These are phyloP conservation scores for Asterochloris sp. DNA, from an alignment of 139 green algal genomes.

Conservation along the genomic window DNA sequence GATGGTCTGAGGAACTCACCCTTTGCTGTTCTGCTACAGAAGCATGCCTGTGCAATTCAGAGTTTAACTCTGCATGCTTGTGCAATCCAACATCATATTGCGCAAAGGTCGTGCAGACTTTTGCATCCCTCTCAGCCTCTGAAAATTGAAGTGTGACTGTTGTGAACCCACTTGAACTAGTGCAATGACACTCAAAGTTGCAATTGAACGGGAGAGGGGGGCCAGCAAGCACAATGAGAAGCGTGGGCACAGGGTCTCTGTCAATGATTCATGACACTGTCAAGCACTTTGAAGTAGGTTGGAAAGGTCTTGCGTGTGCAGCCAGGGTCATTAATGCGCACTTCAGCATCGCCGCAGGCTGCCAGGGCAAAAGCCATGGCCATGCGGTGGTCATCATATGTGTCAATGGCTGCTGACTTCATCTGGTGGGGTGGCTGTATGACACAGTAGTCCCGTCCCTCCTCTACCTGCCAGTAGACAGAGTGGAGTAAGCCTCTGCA, in stretches of 20 bases:
- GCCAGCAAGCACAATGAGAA: no score
- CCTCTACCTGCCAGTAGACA: conserved; percentile 55
- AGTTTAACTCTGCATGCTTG: no score
- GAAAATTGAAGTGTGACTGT: no score
- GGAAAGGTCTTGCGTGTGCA: conserved; percentile 95
- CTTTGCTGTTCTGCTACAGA: no score
- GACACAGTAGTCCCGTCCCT: conserved; percentile 92
- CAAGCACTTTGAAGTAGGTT: conserved; percentile 86
- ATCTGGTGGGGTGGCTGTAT: conserved; percentile 80
- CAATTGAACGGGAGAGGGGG: no score
- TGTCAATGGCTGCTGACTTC: conserved; percentile 65
- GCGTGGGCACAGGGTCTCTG: not conserved
- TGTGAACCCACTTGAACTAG: no score
- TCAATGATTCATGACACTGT: conserved; percentile 40
- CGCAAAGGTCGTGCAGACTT: no score
- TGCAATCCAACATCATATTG: no score
- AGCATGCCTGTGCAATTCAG: no score
- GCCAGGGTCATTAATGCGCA: conserved; percentile 87
- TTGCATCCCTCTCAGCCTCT: no score
- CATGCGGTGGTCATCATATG: conserved; percentile 96
- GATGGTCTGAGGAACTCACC: no score
- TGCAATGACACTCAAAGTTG: no score
- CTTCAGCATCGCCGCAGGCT: conserved; percentile 54
- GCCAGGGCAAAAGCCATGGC: conserved; percentile 92
- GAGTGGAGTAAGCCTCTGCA: not conserved